These are phyloP conservation scores for Teunomyces kruisii DNA, from an alignment of 805 yeast genomes.

Conservation along the genomic window DNA sequence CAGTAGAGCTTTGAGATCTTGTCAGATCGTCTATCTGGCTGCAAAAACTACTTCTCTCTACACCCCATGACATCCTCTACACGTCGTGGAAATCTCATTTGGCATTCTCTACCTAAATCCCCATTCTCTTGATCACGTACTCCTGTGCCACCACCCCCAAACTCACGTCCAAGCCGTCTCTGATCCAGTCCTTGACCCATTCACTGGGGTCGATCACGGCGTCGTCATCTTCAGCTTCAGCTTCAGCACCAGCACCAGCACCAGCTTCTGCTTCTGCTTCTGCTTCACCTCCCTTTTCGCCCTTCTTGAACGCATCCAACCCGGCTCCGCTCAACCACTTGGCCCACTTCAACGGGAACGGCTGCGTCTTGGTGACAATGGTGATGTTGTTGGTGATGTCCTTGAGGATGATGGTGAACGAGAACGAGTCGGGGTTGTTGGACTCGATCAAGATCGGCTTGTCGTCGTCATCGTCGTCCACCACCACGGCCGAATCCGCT, in stretches of 20 bases:
- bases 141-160: slow-evolving; percentile 88
- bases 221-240: slow-evolving; percentile 14
- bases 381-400: slow-evolving; percentile 79
- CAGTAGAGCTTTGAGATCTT: too few species aligned
- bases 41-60: too few species aligned
- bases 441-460: slow-evolving; percentile 44
- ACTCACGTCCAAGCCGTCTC: slow-evolving; percentile 65
- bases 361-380: slow-evolving; percentile 77
- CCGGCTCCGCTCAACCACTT: slow-evolving; percentile 71
- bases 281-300: slow-evolving; percentile 3
- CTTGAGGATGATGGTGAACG: slow-evolving; percentile 70
- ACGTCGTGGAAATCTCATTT: not conserved
- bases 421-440: slow-evolving; percentile 56
- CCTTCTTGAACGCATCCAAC: slow-evolving; percentile 12
- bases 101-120: slow-evolving; percentile 37
- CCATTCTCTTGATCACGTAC: slow-evolving; percentile 91
- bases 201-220: slow-evolving; percentile 37
- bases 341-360: slow-evolving; percentile 89
- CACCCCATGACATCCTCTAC: too few species aligned
- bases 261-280: slow-evolving; percentile 18
- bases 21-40: too few species aligned
- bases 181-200: slow-evolving; percentile 48
- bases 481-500: slow-evolving; percentile 4
- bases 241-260: too few species aligned
- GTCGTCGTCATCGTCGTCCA: slow-evolving; percentile 18